Conservation (phyloP, 2,329 filamentous ascomycete genomes). For the Fragosphaeria purpurea region DNA sequence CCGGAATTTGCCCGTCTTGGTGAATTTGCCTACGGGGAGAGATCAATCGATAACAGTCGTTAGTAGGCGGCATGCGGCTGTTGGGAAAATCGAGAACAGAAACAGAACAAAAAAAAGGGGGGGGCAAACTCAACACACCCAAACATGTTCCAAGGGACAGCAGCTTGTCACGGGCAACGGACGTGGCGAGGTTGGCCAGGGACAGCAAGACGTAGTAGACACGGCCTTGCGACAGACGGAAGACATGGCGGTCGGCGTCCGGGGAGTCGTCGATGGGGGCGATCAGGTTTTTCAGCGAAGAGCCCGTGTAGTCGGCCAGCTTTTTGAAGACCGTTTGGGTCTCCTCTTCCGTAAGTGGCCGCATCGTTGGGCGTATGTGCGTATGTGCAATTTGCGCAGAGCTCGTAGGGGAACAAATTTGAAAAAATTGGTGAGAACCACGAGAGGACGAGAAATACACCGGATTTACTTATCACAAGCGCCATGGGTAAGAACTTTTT, state of each 20-base stretch:
- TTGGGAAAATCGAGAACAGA: not conserved
- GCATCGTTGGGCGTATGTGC: conserved; percentile 9
- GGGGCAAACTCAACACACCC: conserved; percentile 28
- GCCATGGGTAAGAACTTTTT: no score
- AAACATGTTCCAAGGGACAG: conserved; percentile 84
- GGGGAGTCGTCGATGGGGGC: conserved; percentile 58
- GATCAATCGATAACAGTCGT: not conserved
- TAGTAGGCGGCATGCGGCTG: not conserved
- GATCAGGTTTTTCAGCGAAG: conserved; percentile 76
- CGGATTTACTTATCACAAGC: no score
- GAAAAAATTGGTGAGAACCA: no score
- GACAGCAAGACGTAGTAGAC: conserved; percentile 90
- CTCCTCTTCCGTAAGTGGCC: conserved; percentile 17
- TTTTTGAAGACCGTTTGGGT: conserved; percentile 68
- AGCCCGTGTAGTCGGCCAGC: conserved; percentile 86
- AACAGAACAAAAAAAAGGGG: not conserved
- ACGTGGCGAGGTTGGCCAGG: conserved; percentile 83
- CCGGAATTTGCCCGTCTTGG: conserved; percentile 91
- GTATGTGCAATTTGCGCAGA: no score
- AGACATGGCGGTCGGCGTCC: conserved; percentile 70
- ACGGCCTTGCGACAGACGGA: conserved; percentile 64
- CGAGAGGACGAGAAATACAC: no score
- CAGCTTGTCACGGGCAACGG: conserved; percentile 69
- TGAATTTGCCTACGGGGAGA: conserved; percentile 64
- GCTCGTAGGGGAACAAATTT: no score